These are phyloP conservation scores for Dothideomycetidae sp. DNA, from an alignment of 2,329 filamentous ascomycete genomes.

Conservation along the genomic window DNA sequence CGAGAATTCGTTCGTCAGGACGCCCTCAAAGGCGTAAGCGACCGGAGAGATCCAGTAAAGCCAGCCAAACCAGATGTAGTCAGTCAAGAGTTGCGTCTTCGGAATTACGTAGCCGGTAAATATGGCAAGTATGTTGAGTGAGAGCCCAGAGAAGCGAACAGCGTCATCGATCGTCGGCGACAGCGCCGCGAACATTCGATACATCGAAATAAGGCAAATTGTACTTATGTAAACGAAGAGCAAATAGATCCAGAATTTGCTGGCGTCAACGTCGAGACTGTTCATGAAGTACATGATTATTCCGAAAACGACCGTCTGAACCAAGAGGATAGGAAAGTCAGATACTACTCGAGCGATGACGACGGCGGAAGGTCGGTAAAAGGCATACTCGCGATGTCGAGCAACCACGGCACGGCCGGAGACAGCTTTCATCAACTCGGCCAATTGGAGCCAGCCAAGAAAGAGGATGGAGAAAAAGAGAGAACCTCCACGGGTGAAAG, in stretches of 20 bases:
- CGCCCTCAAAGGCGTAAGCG: constrained; percentile 50
- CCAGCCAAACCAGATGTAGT: constrained; percentile 56
- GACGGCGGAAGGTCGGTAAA: constrained; percentile 55
- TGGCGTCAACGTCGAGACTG: constrained; percentile 41
- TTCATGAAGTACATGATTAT: constrained; percentile 54
- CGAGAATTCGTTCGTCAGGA: constrained; percentile 52
- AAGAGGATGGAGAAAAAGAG: constrained; percentile 55
- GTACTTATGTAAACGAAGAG: constrained; percentile 50
- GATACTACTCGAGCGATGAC: constrained; percentile 46
- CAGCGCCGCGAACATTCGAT: constrained; percentile 51
- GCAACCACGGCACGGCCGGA: constrained; percentile 54
- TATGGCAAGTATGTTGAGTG: constrained; percentile 47
- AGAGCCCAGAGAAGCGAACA: constrained; percentile 49
- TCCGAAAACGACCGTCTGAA: constrained; percentile 45
- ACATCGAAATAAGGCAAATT: constrained; percentile 48
- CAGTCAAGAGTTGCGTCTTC: constrained; percentile 41
- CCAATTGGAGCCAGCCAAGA: constrained; percentile 56
- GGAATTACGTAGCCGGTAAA: constrained; percentile 56
- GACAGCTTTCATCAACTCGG: constrained; percentile 65
- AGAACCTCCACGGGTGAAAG: constrained; percentile 48
- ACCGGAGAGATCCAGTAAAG: constrained; percentile 38
- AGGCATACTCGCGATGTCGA: constrained; percentile 53
- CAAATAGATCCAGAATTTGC: constrained; percentile 53
- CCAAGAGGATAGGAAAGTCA: constrained; percentile 46
- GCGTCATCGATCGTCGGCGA: constrained; percentile 52